Conservation (phyloP, 768 basidiomycete genomes). For the Russula sp. region DNA sequence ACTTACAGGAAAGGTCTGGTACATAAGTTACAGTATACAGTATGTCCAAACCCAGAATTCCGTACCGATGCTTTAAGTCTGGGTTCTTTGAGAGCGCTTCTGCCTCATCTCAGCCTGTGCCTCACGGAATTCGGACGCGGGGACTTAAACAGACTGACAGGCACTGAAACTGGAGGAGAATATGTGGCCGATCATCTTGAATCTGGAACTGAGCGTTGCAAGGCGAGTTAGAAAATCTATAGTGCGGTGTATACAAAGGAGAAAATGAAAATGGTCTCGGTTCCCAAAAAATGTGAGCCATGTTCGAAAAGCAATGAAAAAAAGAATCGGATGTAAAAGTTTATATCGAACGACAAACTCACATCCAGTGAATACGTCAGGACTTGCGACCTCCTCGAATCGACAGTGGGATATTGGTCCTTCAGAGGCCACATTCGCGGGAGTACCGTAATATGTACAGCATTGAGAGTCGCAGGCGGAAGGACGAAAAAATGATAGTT, state of each 20-base stretch:
- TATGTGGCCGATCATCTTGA: not conserved
- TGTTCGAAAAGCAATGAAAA: not conserved
- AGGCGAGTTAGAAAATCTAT: not conserved
- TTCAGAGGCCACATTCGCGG: too few species aligned
- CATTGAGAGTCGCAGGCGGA: not conserved
- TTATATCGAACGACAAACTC: too few species aligned
- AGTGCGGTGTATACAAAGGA: too few species aligned
- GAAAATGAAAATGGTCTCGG: too few species aligned
- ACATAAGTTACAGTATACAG: not conserved
- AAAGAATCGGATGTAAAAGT: too few species aligned
- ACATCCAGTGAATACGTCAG: too few species aligned
- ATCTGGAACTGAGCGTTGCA: not conserved
- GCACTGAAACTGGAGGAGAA: not conserved
- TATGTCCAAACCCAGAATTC: not conserved
- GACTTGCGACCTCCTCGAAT: too few species aligned
- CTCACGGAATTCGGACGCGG: not conserved
- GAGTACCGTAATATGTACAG: not conserved
- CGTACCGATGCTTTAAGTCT: not conserved
- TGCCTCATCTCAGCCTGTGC: not conserved
- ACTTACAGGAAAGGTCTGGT: not conserved
- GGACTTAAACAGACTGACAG: not conserved
- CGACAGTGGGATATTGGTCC: too few species aligned
- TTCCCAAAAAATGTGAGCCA: too few species aligned
- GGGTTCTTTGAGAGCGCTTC: not conserved
- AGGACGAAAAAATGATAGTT: too few species aligned